phyloP scores from a whole-genome alignment of 495 filamentous ascomycete genomes.

The Penicillium cinerascens region DNA sequence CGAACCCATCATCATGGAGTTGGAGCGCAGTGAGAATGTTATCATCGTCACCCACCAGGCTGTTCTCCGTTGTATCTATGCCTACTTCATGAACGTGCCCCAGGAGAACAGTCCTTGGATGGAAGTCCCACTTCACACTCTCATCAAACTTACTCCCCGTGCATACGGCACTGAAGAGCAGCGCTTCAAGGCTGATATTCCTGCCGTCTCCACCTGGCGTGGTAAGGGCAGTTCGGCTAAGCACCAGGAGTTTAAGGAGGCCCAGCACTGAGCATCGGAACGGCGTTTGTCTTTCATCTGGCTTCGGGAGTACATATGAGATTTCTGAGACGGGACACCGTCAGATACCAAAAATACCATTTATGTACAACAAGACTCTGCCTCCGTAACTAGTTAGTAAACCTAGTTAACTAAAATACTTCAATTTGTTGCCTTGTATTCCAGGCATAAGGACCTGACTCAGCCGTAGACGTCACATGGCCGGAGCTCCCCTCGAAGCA shows the following conservation, averaged over 20 bases:
- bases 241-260: slow-evolving; percentile 46
- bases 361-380: neutral
- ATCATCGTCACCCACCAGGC: slow-evolving; percentile 98
- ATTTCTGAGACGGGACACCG: neutral
- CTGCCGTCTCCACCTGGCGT: slow-evolving; percentile 90
- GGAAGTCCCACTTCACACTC: slow-evolving; percentile 87
- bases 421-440: too few species aligned
- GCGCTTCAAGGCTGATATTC: slow-evolving; percentile 82
- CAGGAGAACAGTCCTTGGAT: slow-evolving; percentile 97
- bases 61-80: slow-evolving; percentile 93
- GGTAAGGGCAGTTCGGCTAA: slow-evolving; percentile 88
- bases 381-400: too few species aligned
- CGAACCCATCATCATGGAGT: slow-evolving; percentile 98
- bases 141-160: slow-evolving; percentile 92
- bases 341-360: slow-evolving; percentile 14
- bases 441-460: slow-evolving; percentile 11
- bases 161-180: slow-evolving; percentile 92
- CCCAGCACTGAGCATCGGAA: slow-evolving; percentile 13
- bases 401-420: too few species aligned
- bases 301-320: neutral
- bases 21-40: slow-evolving; percentile 93
- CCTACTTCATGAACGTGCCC: slow-evolving; percentile 95
- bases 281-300: slow-evolving; percentile 3
- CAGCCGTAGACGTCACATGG: slow-evolving; percentile 18
- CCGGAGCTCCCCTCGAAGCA: slow-evolving; percentile 15